These are phyloP conservation scores for Agaricus sinodeliciosus DNA, from an alignment of 768 basidiomycete species.

Conservation along the genomic window DNA sequence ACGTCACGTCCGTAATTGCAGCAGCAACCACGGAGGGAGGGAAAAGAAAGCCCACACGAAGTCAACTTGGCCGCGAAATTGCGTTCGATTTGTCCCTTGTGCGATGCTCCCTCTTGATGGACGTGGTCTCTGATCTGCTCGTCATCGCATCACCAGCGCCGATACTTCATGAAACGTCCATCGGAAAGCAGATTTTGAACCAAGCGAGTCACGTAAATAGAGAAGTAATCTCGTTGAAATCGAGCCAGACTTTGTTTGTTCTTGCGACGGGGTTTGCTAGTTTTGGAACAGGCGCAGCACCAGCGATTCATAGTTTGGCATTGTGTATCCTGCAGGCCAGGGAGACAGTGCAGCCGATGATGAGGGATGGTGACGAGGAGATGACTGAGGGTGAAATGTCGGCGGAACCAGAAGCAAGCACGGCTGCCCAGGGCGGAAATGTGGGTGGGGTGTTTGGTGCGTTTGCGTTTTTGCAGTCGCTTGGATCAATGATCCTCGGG, in stretches of 20 bases:
- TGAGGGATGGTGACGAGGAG: constrained; percentile 10
- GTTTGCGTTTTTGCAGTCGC: constrained; percentile 62
- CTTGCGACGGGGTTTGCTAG: constrained; percentile 50
- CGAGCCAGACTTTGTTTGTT: constrained; percentile 50
- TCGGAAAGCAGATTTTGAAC: constrained; percentile 2
- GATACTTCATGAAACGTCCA: constrained; percentile 18
- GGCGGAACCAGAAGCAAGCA: constrained; percentile 18
- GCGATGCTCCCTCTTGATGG: constrained; percentile 55
- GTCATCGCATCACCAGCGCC: constrained; percentile 50
- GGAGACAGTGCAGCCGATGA: constrained; percentile 18
- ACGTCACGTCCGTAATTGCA: not conserved
- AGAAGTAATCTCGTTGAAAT: constrained; percentile 2
- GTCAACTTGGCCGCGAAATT: constrained; percentile 56
- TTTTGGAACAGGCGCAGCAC: constrained; percentile 61
- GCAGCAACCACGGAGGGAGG: constrained; percentile 11
- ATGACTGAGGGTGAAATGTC: constrained; percentile 6
- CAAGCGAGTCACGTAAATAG: not conserved
- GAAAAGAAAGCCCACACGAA: constrained; percentile 43
- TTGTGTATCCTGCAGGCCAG: constrained; percentile 52
- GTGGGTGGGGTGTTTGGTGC: constrained; percentile 50
- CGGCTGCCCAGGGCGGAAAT: not conserved
- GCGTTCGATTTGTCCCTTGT: constrained; percentile 63
- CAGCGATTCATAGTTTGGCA: constrained; percentile 69
- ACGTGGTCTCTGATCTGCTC: constrained; percentile 56
- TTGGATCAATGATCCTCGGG: constrained; percentile 60